These are phyloP conservation scores for Narthecium ossifragum DNA, from an alignment of 106 monocot species.

Conservation along the genomic window DNA sequence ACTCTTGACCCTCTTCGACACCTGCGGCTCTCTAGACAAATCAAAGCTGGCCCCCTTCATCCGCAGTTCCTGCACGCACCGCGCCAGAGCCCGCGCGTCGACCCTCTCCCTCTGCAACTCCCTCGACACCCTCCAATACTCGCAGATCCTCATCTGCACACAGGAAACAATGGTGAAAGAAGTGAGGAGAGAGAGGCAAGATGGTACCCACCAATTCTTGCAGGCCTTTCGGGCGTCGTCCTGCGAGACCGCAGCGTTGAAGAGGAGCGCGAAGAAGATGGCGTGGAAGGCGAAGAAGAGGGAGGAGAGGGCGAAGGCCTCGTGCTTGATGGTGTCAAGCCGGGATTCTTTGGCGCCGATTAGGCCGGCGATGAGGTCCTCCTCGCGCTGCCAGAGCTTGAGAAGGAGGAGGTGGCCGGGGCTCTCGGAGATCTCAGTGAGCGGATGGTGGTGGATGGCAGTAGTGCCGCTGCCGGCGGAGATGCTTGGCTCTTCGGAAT, in stretches of 20 bases:
- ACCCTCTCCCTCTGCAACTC: constrained; percentile 39
- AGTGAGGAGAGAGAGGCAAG: constrained; percentile 44
- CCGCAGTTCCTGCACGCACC: constrained; percentile 73
- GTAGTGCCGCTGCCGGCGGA: not conserved
- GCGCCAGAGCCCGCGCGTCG: constrained; percentile 55
- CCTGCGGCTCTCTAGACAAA: constrained; percentile 47
- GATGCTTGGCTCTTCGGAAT: not conserved
- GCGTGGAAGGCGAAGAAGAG: constrained; percentile 86
- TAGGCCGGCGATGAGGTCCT: constrained; percentile 37
- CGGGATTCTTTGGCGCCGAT: constrained; percentile 36
- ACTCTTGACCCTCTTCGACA: constrained; percentile 54
- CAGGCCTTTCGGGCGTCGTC: constrained; percentile 1
- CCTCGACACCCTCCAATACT: constrained; percentile 42
- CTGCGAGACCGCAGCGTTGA: constrained; percentile 26
- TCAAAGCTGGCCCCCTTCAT: constrained; percentile 91
- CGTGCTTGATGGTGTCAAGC: constrained; percentile 44
- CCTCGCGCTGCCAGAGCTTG: constrained; percentile 81
- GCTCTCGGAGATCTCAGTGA: constrained; percentile 71
- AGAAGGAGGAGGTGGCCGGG: constrained; percentile 89
- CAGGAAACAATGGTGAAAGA: constrained; percentile 48
- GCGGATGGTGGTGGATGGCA: constrained; percentile 44
- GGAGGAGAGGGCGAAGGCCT: constrained; percentile 68
- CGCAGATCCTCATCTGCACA: constrained; percentile 44
- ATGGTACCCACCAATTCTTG: constrained; percentile 64
- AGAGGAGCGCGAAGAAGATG: constrained; percentile 65